Evolutionary conservation across 2,329 filamentous ascomycete genomes (phyloP), one percentile per base, ranked within the genome.

Genomic region (Beauveria australis): DNA sequence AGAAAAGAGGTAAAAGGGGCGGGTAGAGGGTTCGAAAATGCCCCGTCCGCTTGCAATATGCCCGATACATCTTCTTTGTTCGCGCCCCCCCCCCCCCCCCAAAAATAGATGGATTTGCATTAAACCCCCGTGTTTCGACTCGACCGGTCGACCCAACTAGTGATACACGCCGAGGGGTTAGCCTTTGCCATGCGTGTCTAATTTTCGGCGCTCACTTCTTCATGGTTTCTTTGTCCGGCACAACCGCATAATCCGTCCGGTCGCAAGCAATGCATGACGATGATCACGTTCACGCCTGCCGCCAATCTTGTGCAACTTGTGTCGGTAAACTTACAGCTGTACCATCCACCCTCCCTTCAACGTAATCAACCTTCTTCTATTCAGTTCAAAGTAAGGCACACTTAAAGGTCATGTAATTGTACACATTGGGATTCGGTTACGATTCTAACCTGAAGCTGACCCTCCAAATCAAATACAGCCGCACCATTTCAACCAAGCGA

Each of bases 41-140:
- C n/a, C 10, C 18, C 48, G 9, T 51, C 48, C 12, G 33, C 26
- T 18, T 33, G 26, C 26, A 28, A 33, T 52, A 26, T 57, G 43
- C 28, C 33, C 33, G 54, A 49, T 40, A 40, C 40, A 37, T 37
- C 28, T 44, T 41, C 44, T 48, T 56, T 56, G 53, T 56, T 33
- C 12, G 33, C 12, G 12, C 12, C 30, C 30, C 30, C 9, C 30
- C 30, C 30, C 30, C 9, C 41, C 9, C 48, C 14, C 54, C 54
- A 22, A 57, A 57, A 57, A 57, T 49, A 57, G 54, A 57, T 28
- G 28, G 43, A 5, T 37, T 8, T 48, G 54, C 54, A 57, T 57
- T 16, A 41, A 12, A 22, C 16, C 54, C 54, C 54, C 44, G 44
- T 57, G 54, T 57, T 57, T 57, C 54, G 54, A 44, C 44, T 57